phyloP scores from a whole-genome alignment of 1,139 yeast genomes.

The Protomyces gravidus region DNA sequence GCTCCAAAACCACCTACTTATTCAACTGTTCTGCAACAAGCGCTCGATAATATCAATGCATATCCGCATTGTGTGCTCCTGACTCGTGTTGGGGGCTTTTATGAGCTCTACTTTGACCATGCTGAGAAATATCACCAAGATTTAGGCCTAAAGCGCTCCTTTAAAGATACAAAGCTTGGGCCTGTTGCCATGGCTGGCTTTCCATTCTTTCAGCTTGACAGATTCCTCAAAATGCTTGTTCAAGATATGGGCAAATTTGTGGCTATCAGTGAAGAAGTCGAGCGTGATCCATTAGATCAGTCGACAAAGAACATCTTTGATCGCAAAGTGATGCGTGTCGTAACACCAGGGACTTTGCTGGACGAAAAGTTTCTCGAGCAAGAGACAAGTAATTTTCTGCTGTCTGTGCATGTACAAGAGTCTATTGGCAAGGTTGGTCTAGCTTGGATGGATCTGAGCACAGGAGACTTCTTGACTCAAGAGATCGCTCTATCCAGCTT shows the following conservation, averaged over 20 bases:
- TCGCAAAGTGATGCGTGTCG: conserved; percentile 70
- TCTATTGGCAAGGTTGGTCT: conserved; percentile 51
- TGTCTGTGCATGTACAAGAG: conserved; percentile 48
- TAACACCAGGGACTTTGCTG: conserved; percentile 88
- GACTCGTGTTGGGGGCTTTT: conserved; percentile 87
- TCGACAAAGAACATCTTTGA: conserved; percentile 42
- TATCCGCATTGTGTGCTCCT: conserved; percentile 69
- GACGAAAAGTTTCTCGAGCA: conserved; percentile 80
- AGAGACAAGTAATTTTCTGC: conserved; percentile 63
- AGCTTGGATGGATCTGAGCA: conserved; percentile 84
- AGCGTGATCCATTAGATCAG: conserved; percentile 36
- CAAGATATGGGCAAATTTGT: conserved; percentile 65
- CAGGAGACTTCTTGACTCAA: conserved; percentile 71
- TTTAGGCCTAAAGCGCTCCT: conserved; percentile 60
- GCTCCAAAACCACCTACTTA: conserved; percentile 6
- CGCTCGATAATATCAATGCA: conserved; percentile 31
- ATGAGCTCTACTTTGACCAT: conserved; percentile 68
- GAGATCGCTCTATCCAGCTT: conserved; percentile 55
- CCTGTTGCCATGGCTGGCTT: conserved; percentile 86
- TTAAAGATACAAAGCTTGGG: conserved; percentile 45
- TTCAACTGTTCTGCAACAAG: conserved; percentile 21
- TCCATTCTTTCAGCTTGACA: conserved; percentile 65
- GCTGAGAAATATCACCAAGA: conserved; percentile 70
- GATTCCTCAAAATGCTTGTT: conserved; percentile 69
- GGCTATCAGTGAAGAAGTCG: conserved; percentile 59